A percentile compares a stretch with the other conserved stretches of the same genome.
These are phyloP conservation scores for Lachancea waltii DNA, from an alignment of 805 yeast genomes.

Conservation along the genomic window DNA sequence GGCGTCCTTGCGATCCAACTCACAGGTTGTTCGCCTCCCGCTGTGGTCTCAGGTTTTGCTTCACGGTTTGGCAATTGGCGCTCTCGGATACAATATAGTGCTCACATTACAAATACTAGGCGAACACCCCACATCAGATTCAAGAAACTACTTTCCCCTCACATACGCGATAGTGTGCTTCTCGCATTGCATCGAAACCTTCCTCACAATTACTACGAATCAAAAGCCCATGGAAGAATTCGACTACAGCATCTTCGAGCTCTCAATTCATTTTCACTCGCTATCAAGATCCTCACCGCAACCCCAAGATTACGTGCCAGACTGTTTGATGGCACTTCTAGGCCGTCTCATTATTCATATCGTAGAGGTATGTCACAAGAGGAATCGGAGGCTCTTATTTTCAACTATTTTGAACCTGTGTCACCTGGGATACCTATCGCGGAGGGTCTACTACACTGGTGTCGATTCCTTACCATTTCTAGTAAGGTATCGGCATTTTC, in stretches of 20 bases:
- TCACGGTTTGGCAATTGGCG: conserved; percentile 19
- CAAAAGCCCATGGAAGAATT: conserved; percentile 21
- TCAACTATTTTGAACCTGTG: conserved; percentile 52
- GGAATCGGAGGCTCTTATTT: conserved; percentile 54
- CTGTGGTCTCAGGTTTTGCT: conserved; percentile 32
- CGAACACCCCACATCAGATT: neutral
- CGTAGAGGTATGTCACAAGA: conserved; percentile 48
- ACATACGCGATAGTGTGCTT: conserved; percentile 56
- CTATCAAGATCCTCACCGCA: conserved; percentile 7
- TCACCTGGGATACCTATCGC: conserved; percentile 44
- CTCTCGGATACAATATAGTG: conserved; percentile 12
- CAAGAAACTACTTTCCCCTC: conserved; percentile 39
- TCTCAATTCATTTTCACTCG: conserved; percentile 23
- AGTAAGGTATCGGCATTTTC: conserved; percentile 54
- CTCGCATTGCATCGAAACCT: conserved; percentile 44
- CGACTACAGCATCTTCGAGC: conserved; percentile 27
- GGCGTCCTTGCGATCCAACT: conserved; percentile 45
- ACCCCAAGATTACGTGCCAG: conserved; percentile 12
- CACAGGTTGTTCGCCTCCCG: conserved; percentile 15
- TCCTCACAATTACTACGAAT: conserved; percentile 46
- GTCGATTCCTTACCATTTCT: conserved; percentile 47
- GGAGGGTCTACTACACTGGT: conserved; percentile 31
- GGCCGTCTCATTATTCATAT: conserved; percentile 59
- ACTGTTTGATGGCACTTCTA: conserved; percentile 47
- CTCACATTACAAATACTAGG: conserved; percentile 11